A percentile compares a stretch with the other conserved stretches of the same genome.
These are phyloP conservation scores for Citrus maxima DNA, from an alignment of 345 rosid species.

Conservation along the genomic window DNA sequence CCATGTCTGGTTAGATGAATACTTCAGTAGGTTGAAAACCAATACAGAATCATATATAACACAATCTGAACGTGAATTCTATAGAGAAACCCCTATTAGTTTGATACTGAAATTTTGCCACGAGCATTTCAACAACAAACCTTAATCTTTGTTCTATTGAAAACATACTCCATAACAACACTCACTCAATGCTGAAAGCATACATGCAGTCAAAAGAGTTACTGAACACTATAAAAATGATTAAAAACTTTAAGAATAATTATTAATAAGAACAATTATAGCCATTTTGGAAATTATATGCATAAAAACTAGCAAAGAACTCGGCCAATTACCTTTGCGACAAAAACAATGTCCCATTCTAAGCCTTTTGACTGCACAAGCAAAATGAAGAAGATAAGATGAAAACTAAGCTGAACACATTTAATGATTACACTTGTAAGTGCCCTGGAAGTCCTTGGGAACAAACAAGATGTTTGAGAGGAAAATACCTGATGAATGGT, in stretches of 20 bases:
- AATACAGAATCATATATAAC: no score
- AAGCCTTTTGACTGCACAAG: conserved; percentile 90
- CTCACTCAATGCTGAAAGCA: neutral
- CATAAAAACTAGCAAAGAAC: conserved; percentile 6
- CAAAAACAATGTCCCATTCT: conserved; percentile 94
- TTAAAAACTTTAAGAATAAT: neutral
- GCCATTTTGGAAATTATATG: neutral
- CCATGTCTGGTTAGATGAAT: no score
- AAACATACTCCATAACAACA: neutral
- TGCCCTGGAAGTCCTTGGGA: conserved; percentile 2
- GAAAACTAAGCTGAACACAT: conserved; percentile 1
- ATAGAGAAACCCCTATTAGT: no score
- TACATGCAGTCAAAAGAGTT: neutral
- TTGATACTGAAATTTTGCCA: no score
- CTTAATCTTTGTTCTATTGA: no score
- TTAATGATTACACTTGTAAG: neutral
- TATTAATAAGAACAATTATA: neutral
- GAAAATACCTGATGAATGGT: conserved; percentile 90
- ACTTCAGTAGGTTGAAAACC: no score
- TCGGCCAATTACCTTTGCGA: conserved; percentile 65
- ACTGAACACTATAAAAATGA: neutral
- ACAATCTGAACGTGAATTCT: no score
- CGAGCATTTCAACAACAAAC: no score
- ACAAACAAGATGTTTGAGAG: conserved; percentile 5
- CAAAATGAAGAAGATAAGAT: conserved; percentile 12